phyloP scores from a whole-genome alignment of 2,329 filamentous ascomycete species.

The Calonectria pseudoturangicola region DNA sequence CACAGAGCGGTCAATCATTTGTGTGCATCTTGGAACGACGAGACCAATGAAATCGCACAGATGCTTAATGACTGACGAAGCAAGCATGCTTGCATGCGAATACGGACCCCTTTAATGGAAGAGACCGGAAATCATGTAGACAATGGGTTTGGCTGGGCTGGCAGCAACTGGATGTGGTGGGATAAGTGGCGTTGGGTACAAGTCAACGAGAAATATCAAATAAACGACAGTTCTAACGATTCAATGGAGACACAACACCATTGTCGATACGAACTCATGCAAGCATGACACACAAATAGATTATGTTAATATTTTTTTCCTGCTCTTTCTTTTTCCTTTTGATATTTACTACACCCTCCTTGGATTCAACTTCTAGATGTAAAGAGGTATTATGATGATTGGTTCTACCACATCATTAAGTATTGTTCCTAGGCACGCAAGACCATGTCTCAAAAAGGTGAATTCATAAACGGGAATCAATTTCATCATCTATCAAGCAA shows the following conservation, averaged over 20 bases:
- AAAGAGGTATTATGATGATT: not conserved
- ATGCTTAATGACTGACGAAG: conserved; percentile 14
- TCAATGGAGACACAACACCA: conserved; percentile 36
- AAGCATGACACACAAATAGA: conserved; percentile 48
- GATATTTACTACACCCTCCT: no score
- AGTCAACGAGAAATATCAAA: conserved; percentile 25
- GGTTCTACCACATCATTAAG: not conserved
- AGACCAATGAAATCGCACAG: not conserved
- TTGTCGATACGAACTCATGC: conserved; percentile 49
- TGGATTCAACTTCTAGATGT: no score
- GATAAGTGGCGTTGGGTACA: conserved; percentile 28
- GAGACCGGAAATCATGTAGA: not conserved
- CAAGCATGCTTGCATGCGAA: conserved; percentile 16
- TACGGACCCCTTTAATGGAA: not conserved
- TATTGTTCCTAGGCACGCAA: not conserved
- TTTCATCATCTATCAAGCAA: conserved; percentile 58
- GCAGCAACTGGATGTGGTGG: conserved; percentile 5
- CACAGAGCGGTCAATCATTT: not conserved
- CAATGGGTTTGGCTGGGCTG: conserved; percentile 22
- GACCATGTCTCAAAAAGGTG: not conserved
- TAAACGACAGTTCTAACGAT: conserved; percentile 5
- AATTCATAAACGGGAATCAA: conserved; percentile 54
- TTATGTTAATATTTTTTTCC: conserved; percentile 46
- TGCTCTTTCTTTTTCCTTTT: not conserved
- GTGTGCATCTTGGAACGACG: conserved; percentile 21